Evolutionary conservation across 306 rosid species (phyloP).

Genomic region (Ziziphus jujuba): DNA sequence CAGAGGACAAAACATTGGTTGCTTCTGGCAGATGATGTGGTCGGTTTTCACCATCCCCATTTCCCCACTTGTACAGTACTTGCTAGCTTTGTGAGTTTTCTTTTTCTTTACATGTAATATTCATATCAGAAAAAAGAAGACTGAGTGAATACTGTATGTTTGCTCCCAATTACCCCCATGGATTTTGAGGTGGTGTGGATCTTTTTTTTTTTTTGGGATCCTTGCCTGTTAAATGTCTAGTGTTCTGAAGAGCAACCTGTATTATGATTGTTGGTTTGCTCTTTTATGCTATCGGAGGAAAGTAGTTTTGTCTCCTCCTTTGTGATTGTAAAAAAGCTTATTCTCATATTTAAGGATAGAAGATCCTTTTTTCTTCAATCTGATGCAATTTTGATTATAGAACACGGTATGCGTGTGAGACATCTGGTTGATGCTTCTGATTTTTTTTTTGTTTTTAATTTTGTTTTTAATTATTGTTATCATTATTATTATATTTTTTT

Average conservation of each 20-base stretch:
- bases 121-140: slow-evolving; percentile 24
- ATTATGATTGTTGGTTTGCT: background rate
- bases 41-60: slow-evolving; percentile 17
- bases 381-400: too few species aligned
- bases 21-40: slow-evolving; percentile 50
- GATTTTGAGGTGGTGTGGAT: slow-evolving; percentile 38
- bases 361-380: background rate
- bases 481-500: too few species aligned
- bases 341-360: background rate
- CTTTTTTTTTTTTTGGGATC: slow-evolving; percentile 41
- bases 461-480: too few species aligned
- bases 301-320: background rate
- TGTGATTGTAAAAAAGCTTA: slow-evolving; percentile 9
- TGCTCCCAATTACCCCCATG: background rate
- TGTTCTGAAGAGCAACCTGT: slow-evolving; percentile 7
- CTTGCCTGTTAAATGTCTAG: slow-evolving; percentile 31
- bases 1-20: slow-evolving; percentile 39
- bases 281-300: background rate
- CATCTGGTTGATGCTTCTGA: too few species aligned
- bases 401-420: too few species aligned
- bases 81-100: background rate
- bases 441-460: too few species aligned
- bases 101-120: slow-evolving; percentile 19
- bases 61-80: slow-evolving; percentile 41
- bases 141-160: slow-evolving; percentile 26